Evolutionary conservation across 1,284 basidiomycete genomes (phyloP).

Genomic region (Boletellus sp.): DNA sequence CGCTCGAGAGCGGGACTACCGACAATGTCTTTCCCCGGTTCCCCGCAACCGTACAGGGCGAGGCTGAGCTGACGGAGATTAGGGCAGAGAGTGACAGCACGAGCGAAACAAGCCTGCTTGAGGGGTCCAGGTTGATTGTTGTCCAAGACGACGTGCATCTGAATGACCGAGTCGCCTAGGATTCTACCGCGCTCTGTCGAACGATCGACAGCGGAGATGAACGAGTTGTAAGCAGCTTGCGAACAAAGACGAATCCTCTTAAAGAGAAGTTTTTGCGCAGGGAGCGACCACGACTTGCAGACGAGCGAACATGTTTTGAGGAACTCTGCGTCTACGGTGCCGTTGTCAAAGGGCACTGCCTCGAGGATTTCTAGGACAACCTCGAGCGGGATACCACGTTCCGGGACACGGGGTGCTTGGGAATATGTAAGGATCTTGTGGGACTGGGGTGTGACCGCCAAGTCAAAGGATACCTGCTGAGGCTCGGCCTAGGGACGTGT

Average conservation of each 20-base stretch:
- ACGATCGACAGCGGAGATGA: conserved; percentile 47
- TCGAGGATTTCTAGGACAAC: conserved; percentile 61
- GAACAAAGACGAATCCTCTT: conserved; percentile 50
- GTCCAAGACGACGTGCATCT: conserved; percentile 57
- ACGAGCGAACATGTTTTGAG: conserved; percentile 57
- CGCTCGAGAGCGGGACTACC: conserved; percentile 46
- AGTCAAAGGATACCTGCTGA: conserved; percentile 38
- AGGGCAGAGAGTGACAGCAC: conserved; percentile 55
- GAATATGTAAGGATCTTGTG: conserved; percentile 1
- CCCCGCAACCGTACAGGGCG: conserved; percentile 54
- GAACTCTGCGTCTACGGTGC: conserved; percentile 38
- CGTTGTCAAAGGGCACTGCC: conserved; percentile 42
- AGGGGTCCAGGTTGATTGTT: conserved; percentile 61
- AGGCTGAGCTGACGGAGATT: conserved; percentile 54
- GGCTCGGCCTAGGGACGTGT: conserved; percentile 30
- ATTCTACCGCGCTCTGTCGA: conserved; percentile 44
- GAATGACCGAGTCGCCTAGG: conserved; percentile 50
- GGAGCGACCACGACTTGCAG: conserved; percentile 58
- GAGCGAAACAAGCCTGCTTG: conserved; percentile 52
- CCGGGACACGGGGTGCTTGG: conserved; percentile 24
- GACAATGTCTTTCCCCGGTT: conserved; percentile 44
- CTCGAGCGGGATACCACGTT: conserved; percentile 51
- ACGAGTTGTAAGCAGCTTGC: conserved; percentile 50
- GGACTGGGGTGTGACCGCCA: conserved; percentile 21
- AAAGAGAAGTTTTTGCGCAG: conserved; percentile 64